Base-by-base conservation (phyloP, 176 grass and related monocot genomes). In the Oryza coarctata region DNA sequence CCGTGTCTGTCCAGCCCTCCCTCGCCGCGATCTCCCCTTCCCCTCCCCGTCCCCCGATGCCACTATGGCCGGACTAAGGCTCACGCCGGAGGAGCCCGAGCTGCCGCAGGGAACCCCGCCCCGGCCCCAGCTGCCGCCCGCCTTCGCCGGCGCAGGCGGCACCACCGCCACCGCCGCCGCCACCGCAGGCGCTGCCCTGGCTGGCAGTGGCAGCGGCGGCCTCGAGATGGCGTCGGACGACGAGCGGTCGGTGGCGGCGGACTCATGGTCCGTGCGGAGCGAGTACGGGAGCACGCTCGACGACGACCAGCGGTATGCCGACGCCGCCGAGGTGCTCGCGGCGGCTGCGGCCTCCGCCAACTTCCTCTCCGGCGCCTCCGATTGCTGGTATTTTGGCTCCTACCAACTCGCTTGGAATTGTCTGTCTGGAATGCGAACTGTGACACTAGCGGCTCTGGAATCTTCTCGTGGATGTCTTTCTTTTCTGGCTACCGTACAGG, bases 191-290 rank as follows among this genome's bases (percentile, higher is more conserved):
- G 15, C 44, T 12, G 41, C 81, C 84, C 52, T 57, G 52, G 52
- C 52, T 25, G 82, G 88, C 35, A 66, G 60, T 23, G 58, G 92
- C 71, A 80, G 65, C 77, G 82, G 73, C n/a, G 73, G 92, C 45
- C 25, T 69, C n/a, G 89, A 94, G 68, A 77, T 94, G 84, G 73
- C 88, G 10, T 95, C 96, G 14, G 96, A 99, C 80, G 96, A 99
- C 65, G 96, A 99, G 44, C 83, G 96, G 28, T 99, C 96, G 23
- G 91, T 99, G 70, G 96, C 96, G 12, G 96, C 96, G 18, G 96
- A 99, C 65, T 99, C 96, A 12, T 99, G 96, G 96, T 99, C 96
- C 22, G 87, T 99, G 79, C 87, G 92, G 77, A 99, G 96, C 89
- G 96, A 99, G 66, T 99, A 95, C 72, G 90, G 96, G 64, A 99